Conservation (phyloP, 306 rosid genomes). For the Arachis stenosperma region DNA sequence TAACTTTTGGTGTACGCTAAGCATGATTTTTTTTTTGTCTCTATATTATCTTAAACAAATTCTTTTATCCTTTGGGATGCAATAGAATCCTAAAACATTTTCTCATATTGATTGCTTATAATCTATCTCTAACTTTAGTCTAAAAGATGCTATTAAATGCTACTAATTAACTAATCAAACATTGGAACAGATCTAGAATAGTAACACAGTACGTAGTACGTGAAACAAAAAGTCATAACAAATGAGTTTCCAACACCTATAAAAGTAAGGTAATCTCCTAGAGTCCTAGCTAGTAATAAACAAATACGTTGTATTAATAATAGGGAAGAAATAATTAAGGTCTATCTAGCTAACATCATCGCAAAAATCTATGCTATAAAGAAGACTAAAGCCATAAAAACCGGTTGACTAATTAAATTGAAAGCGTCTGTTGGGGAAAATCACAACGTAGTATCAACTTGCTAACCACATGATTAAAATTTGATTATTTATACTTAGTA, state of each 20-base stretch:
- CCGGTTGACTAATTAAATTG: slow-evolving; percentile 37
- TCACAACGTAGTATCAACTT: slow-evolving; percentile 24
- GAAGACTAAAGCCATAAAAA: slow-evolving; percentile 41
- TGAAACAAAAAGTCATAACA: not conserved
- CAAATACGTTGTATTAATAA: slow-evolving; percentile 17
- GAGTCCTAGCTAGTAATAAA: too few species aligned
- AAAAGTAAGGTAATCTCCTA: not conserved
- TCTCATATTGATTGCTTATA: not conserved
- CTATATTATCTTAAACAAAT: not conserved
- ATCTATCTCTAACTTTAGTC: not conserved
- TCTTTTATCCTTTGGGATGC: not conserved
- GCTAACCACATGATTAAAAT: slow-evolving; percentile 45
- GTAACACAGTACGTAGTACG: not conserved
- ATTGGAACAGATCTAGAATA: not conserved
- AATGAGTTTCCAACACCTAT: not conserved
- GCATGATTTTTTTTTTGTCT: not conserved
- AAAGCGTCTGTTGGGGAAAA: slow-evolving; percentile 21
- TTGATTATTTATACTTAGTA: slow-evolving; percentile 25
- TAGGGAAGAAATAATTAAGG: slow-evolving; percentile 16
- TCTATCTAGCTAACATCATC: slow-evolving; percentile 1
- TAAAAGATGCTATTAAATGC: not conserved
- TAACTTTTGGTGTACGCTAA: too few species aligned
- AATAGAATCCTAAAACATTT: not conserved
- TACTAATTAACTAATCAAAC: not conserved
- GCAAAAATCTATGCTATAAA: slow-evolving; percentile 31